Base-by-base conservation (phyloP, 2,329 filamentous ascomycete species). In the Diaporthe sp. region DNA sequence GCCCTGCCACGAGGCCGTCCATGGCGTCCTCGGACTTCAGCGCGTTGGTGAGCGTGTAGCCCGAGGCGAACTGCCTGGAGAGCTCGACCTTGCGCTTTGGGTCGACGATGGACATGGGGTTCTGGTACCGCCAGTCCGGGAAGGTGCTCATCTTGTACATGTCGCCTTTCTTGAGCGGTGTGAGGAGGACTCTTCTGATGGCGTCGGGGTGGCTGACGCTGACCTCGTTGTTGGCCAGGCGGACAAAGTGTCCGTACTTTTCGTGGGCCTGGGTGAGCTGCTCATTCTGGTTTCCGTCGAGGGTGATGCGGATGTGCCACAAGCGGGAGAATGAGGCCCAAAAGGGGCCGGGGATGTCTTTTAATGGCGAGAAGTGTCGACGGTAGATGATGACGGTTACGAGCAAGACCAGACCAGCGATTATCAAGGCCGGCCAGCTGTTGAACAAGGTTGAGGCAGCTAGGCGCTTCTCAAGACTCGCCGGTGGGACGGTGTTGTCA, bases 91-190 rank as follows among this genome's bases (percentile, higher is more conserved):
- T 82, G 9, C 79, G 78, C 44, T 81, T 82, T 9, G 82, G 82
- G 74, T 84, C 80, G 25, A 82, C 76, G 71, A 83, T 83, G 4
- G 83, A 83, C 86, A 87, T 87, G 57, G 82, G 82, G 44, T 82
- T 84, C 31, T 84, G 79, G 74, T 83, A 85, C 34, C 82, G 82
- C 51, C 82, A 81, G 77, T 87, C 84, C 15, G 85, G 85, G 31
- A 86, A 76, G 12, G 81, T 81, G 31, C 85, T 79, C 37, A 84
- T 79, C 8, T 81, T 79, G 78, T 85, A 85, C 81, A 81, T 84
- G 49, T 60, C 42, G 17, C 55, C 70, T 19, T 74, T 74, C 28
- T 74, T 31, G 17, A 74, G 42, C 22, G 72, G 44, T 46, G 62
- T 39, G 34, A 62, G 37, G 15, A 74, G 62, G 25, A 74, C 42